These are phyloP conservation scores for Arabidopsis lyrata DNA, from an alignment of 441 rosid species.

Conservation along the genomic window DNA sequence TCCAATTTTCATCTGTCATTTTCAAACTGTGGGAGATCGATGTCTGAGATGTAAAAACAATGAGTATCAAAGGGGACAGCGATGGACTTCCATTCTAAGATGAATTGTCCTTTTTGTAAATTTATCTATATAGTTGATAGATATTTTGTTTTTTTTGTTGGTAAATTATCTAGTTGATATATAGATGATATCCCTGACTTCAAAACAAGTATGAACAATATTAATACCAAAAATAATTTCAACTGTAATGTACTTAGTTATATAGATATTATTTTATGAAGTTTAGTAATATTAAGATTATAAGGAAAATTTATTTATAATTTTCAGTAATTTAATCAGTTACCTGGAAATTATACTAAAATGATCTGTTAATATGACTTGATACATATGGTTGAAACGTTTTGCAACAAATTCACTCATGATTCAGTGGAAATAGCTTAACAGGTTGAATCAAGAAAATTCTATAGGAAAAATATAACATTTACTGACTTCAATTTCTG, in stretches of 20 bases:
- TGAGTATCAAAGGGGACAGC: conserved; percentile 28
- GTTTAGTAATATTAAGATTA: background rate
- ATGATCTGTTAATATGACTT: background rate
- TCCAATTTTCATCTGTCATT: conserved; percentile 18
- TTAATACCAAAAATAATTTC: background rate
- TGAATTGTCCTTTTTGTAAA: conserved; percentile 27
- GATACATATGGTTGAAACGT: too few relatives aligned
- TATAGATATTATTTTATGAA: background rate
- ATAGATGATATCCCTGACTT: background rate
- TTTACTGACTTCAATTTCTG: background rate
- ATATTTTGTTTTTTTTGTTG: background rate
- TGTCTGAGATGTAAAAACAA: conserved; percentile 33
- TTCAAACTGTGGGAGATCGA: conserved; percentile 34
- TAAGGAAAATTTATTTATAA: background rate
- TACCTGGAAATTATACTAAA: background rate
- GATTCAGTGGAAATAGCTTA: background rate
- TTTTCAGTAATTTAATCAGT: background rate
- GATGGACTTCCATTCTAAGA: conserved; percentile 39
- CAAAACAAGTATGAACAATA: background rate
- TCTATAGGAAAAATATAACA: background rate
- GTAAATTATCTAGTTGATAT: too few relatives aligned
- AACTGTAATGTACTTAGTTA: background rate
- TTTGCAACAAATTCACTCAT: background rate
- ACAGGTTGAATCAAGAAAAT: background rate
- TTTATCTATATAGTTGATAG: conserved; percentile 20